A percentile compares a stretch with the other conserved stretches of the same genome.
These are phyloP conservation scores for Bipolaris bicolor DNA, from an alignment of 2,329 filamentous ascomycete genomes.

Conservation along the genomic window DNA sequence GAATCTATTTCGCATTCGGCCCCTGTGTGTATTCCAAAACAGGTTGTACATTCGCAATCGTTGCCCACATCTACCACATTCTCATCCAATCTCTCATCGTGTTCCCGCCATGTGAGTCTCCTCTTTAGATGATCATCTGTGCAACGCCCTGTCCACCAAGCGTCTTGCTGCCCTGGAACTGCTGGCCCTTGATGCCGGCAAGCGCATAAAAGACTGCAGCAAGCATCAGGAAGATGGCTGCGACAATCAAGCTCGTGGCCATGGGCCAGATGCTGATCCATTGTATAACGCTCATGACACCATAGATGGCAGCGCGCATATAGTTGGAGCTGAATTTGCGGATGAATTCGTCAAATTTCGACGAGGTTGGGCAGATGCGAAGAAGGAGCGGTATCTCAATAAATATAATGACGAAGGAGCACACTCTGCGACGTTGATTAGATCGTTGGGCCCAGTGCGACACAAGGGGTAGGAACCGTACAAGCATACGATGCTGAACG, in stretches of 20 bases:
- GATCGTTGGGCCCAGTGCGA: background rate
- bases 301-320: conserved; percentile 90
- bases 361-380: conserved; percentile 94
- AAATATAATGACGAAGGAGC: conserved; percentile 58
- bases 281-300: conserved; percentile 78
- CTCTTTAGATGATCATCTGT: conserved; percentile 83
- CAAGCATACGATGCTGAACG: conserved; percentile 64
- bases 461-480: conserved; percentile 34
- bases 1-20: conserved; percentile 2
- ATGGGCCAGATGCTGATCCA: conserved; percentile 75
- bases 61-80: conserved; percentile 1
- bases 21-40: background rate
- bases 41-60: conserved; percentile 8
- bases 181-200: conserved; percentile 81
- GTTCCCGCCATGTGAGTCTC: background rate
- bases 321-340: conserved; percentile 95
- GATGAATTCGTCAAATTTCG: conserved; percentile 86
- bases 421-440: conserved; percentile 47
- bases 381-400: conserved; percentile 87
- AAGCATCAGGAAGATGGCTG: conserved; percentile 78
- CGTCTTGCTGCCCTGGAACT: conserved; percentile 92
- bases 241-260: conserved; percentile 79
- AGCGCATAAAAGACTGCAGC: conserved; percentile 81
- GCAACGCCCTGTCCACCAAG: conserved; percentile 91
- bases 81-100: background rate